Evolutionary conservation across 441 rosid species (phyloP).

Genomic region (Brassica balearica): DNA sequence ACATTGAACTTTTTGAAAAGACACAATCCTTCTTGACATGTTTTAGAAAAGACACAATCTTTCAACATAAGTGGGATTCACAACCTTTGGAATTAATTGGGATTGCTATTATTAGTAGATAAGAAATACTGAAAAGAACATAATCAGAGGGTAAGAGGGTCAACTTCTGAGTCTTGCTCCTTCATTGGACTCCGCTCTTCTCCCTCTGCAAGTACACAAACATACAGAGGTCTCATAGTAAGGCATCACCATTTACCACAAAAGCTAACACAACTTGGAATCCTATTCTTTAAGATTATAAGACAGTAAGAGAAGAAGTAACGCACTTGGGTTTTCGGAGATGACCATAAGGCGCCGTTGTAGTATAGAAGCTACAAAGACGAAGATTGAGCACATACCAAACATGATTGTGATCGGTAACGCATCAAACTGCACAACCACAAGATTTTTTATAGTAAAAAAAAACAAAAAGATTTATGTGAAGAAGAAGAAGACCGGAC

Average conservation of each 20-base stretch:
- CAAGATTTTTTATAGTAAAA: background rate
- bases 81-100: too few species aligned
- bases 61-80: too few species aligned
- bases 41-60: too few species aligned
- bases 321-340: constrained; percentile 66
- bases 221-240: background rate
- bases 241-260: constrained; percentile 8
- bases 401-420: constrained; percentile 89
- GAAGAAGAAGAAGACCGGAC: background rate
- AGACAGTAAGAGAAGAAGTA: background rate
- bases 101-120: too few species aligned
- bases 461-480: background rate
- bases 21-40: too few species aligned
- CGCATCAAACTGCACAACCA: constrained; percentile 65
- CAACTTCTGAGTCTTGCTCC: constrained; percentile 62
- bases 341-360: constrained; percentile 79
- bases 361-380: constrained; percentile 76
- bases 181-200: constrained; percentile 52
- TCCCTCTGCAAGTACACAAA: constrained; percentile 52
- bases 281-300: background rate
- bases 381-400: constrained; percentile 94
- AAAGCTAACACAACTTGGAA: background rate
- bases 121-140: constrained; percentile 21
- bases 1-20: too few species aligned
- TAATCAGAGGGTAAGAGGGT: constrained; percentile 58